Conservation (phyloP, 176 grass and related monocot species). For the Melocanna baccifera region DNA sequence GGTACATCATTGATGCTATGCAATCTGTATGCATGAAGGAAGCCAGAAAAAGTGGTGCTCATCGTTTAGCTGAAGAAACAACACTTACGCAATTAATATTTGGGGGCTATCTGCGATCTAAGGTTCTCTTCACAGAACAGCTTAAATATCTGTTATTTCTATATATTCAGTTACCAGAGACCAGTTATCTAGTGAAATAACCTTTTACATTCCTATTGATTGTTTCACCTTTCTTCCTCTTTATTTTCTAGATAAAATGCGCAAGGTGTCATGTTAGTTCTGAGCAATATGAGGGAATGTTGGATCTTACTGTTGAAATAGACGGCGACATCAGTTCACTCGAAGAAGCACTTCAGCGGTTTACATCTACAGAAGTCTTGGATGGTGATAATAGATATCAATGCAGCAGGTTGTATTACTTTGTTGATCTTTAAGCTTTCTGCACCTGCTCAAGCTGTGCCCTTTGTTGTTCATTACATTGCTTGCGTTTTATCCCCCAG, state of each 20-base stretch:
- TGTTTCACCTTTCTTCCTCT: neutral
- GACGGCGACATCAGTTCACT: conserved; percentile 80
- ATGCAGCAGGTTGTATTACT: conserved; percentile 58
- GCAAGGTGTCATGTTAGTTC: conserved; percentile 65
- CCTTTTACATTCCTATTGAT: conserved; percentile 7
- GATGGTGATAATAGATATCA: conserved; percentile 95
- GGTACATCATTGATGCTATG: conserved; percentile 92
- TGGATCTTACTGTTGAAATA: conserved; percentile 96
- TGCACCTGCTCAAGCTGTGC: neutral
- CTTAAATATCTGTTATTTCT: conserved; percentile 18
- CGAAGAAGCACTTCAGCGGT: conserved; percentile 78
- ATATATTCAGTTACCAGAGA: conserved; percentile 11
- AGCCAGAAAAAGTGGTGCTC: conserved; percentile 40
- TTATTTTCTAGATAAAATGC: conserved; percentile 78
- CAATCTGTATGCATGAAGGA: conserved; percentile 86
- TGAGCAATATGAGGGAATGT: conserved; percentile 69
- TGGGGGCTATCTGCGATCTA: conserved; percentile 93
- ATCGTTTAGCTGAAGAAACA: conserved; percentile 66
- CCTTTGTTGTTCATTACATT: neutral
- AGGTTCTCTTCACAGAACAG: conserved; percentile 46
- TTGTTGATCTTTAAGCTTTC: conserved; percentile 5
- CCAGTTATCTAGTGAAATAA: neutral
- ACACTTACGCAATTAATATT: conserved; percentile 90
- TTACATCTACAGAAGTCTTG: conserved; percentile 88
- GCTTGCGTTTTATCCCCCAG: neutral